A percentile compares a stretch with the other conserved stretches of the same genome.
These are phyloP conservation scores for Aquilaria yunnanensis DNA, from an alignment of 345 rosid species.

Conservation along the genomic window DNA sequence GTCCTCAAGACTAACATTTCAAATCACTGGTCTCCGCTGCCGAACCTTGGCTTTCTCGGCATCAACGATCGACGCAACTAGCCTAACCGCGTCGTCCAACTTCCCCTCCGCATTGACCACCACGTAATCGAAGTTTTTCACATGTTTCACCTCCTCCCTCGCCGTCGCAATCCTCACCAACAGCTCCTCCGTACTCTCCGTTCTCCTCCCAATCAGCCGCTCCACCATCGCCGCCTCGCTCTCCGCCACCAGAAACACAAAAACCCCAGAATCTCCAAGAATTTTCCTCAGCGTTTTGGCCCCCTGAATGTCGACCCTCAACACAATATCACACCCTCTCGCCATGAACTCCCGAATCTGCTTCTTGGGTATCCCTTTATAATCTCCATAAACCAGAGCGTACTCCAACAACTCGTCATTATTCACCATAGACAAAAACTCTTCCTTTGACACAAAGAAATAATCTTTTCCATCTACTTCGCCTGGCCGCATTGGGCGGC, in stretches of 20 bases:
- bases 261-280: conserved; percentile 71
- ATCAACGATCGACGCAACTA: conserved; percentile 71
- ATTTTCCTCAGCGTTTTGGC: conserved; percentile 65
- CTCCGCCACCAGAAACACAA: conserved; percentile 76
- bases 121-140: conserved; percentile 66
- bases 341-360: conserved; percentile 78
- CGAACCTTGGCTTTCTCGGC: conserved; percentile 89
- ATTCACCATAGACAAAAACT: conserved; percentile 65
- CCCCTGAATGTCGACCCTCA: conserved; percentile 94
- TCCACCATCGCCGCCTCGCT: conserved; percentile 73
- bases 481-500: conserved; percentile 65
- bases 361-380: conserved; percentile 83
- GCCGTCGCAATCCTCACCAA: conserved; percentile 80
- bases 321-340: conserved; percentile 60
- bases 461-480: conserved; percentile 84
- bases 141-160: conserved; percentile 72
- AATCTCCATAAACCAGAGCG: conserved; percentile 86
- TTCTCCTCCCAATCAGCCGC: conserved; percentile 77
- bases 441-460: conserved; percentile 61
- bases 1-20: conserved; percentile 5
- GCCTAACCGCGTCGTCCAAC: conserved; percentile 62
- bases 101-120: conserved; percentile 78
- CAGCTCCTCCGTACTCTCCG: conserved; percentile 72
- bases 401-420: conserved; percentile 74
- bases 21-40: conserved; percentile 60